Percentiles rank a stretch among this genome's conserved stretches.
Evolutionary conservation across 2,329 filamentous ascomycete genomes (phyloP).

Genomic region (Chaetomium sp.): DNA sequence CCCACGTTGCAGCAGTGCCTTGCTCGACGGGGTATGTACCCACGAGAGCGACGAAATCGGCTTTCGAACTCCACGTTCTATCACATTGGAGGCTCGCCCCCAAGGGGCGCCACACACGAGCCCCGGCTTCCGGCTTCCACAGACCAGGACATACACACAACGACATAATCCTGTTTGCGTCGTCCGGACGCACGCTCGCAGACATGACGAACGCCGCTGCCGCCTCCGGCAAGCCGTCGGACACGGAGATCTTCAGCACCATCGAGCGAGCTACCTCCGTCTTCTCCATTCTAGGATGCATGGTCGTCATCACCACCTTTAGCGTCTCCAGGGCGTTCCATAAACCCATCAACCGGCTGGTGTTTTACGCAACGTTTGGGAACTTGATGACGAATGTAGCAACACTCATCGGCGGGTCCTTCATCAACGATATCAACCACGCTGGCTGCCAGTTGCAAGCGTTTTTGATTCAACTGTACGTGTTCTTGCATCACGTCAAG

Average conservation of each 20-base stretch:
- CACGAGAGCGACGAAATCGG: too few relatives aligned
- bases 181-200: constrained; percentile 3
- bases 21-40: too few relatives aligned
- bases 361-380: constrained; percentile 77
- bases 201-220: constrained; percentile 12
- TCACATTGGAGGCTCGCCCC: too few relatives aligned
- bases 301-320: constrained; percentile 69
- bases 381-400: constrained; percentile 74
- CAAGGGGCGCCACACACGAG: neutral
- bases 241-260: constrained; percentile 44
- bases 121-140: neutral
- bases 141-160: neutral
- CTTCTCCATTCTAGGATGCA: constrained; percentile 62
- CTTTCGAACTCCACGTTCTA: too few relatives aligned
- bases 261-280: constrained; percentile 64
- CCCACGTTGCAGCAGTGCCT: too few relatives aligned
- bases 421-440: constrained; percentile 41
- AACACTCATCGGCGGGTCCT: constrained; percentile 63
- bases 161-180: neutral
- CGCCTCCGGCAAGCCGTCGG: neutral
- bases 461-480: constrained; percentile 77
- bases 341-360: constrained; percentile 79
- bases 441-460: constrained; percentile 66
- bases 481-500: too few relatives aligned
- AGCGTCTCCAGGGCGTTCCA: constrained; percentile 62